Conservation (phyloP, 805 yeast genomes). For the Starmerella cellae region DNA sequence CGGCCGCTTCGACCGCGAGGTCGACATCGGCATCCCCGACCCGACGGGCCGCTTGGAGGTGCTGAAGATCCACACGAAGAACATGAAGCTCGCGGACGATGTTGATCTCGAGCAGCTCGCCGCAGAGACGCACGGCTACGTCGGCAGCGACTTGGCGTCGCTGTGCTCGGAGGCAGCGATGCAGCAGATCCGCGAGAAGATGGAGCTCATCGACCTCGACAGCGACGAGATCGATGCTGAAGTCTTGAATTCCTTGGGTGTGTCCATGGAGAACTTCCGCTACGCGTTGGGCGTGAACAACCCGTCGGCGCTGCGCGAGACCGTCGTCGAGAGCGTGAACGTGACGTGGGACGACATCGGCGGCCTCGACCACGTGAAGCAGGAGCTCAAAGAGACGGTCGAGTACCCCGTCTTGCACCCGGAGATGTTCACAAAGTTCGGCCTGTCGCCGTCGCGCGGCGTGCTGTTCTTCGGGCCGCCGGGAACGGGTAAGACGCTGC, state of each 20-base stretch:
- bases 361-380: constrained; percentile 91
- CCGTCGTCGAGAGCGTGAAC: constrained; percentile 96
- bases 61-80: constrained; percentile 92
- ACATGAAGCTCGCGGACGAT: constrained; percentile 91
- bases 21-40: constrained; percentile 87
- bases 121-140: constrained; percentile 97
- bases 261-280: constrained; percentile 96
- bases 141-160: constrained; percentile 97
- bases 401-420: constrained; percentile 98
- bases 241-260: constrained; percentile 88
- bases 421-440: constrained; percentile 96
- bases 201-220: constrained; percentile 92
- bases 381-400: constrained; percentile 95
- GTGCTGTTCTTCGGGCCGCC: constrained; percentile 99
- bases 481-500: constrained; percentile 98
- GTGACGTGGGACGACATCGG: constrained; percentile 99
- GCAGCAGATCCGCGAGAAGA: constrained; percentile 99
- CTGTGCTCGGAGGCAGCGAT: constrained; percentile 99
- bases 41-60: constrained; percentile 97
- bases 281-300: constrained; percentile 95
- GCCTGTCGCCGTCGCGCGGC: constrained; percentile 95
- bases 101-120: constrained; percentile 95
- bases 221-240: constrained; percentile 97
- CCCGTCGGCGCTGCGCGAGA: constrained; percentile 98
- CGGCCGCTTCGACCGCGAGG: constrained; percentile 78